Conservation (phyloP, 257 asterid genomes). For the Marsdenia floribunda region DNA sequence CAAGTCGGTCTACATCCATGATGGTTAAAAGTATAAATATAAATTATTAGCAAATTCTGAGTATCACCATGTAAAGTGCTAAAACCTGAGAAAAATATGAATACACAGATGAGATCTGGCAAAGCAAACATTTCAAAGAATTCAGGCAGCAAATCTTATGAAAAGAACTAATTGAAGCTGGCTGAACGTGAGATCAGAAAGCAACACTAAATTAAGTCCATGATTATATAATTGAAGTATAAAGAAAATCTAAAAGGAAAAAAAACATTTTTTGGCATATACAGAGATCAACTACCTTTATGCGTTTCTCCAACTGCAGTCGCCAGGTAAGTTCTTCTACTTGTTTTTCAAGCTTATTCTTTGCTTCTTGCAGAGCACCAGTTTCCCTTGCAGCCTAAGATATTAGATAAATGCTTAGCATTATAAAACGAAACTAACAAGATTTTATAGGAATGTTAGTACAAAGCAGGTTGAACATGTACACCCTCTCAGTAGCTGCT, state of each 20-base stretch:
- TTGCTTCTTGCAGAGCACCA: constrained; percentile 97
- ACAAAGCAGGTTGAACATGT: not conserved
- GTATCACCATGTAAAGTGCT: not conserved
- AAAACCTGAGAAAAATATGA: not conserved
- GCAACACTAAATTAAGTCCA: not conserved
- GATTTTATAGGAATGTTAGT: not conserved
- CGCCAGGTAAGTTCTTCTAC: constrained; percentile 96
- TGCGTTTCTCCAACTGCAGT: constrained; percentile 89
- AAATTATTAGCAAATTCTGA: not conserved
- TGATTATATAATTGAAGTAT: not conserved
- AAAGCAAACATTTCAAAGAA: not conserved
- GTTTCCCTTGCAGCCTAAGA: constrained; percentile 92
- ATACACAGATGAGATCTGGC: not conserved
- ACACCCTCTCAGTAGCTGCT: not conserved
- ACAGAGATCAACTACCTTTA: constrained; percentile 59
- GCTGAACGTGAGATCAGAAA: not conserved
- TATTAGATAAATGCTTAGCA: constrained; percentile 16
- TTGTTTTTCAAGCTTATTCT: constrained; percentile 96
- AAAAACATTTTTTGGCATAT: not conserved
- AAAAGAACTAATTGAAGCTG: not conserved
- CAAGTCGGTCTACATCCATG: constrained; percentile 59
- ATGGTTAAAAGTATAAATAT: constrained; percentile 8
- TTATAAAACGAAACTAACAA: not conserved
- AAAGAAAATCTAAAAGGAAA: not conserved
- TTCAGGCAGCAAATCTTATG: not conserved